Evolutionary conservation across 768 basidiomycete genomes (phyloP), one percentile per base, ranked within the genome.

Genomic region (Rhizopogon vulgaris): DNA sequence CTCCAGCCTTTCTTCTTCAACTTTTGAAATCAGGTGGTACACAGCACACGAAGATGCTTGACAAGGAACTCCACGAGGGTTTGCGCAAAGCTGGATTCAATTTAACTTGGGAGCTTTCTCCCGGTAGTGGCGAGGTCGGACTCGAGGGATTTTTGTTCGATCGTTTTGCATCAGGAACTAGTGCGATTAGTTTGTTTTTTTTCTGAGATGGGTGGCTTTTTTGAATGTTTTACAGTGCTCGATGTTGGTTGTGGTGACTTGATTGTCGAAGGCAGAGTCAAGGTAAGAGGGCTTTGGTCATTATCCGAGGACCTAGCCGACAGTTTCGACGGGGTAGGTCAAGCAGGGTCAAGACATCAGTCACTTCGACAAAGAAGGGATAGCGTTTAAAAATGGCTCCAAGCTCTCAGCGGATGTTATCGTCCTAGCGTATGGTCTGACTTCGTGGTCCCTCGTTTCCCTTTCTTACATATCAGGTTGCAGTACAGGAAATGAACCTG

Each of bases 371-470:
- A 62, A 70, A 67, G 57, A 71, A 69, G 71, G 73, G 12, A 56
- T 77, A 3, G 61, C 64, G 51, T 77, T 76, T 56, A 63, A 62
- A 7, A 62, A 76, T 51, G 71, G 72, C 14, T 65, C 60, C 48
- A 63, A 67, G 41, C 57, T 76, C 32, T 60, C 73, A 24, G 74
- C 70, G 30, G 77, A 78, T 54, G 65, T 76, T 28, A 69, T 78
- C 22, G 68, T 79, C 15, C 71, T 73, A 51, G 74, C 76, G 2
- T 79, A 77, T 15, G 78, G 76, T 53, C 76, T 61, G 24, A 56
- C 22, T 22, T 9, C 28, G 4, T 30, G 6, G 17, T 30, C 14
- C 28, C 17, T 28, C n/a, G n/a, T 28, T 12, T 11, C 11, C 10
- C 6, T 43, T 18, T 17, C 42, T 30, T 12, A 43, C 27, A 12